Percentiles rank a stretch among this genome's conserved stretches.
Conservation (phyloP, 2,329 filamentous ascomycete species). For the Hymenoscyphus scutula region DNA sequence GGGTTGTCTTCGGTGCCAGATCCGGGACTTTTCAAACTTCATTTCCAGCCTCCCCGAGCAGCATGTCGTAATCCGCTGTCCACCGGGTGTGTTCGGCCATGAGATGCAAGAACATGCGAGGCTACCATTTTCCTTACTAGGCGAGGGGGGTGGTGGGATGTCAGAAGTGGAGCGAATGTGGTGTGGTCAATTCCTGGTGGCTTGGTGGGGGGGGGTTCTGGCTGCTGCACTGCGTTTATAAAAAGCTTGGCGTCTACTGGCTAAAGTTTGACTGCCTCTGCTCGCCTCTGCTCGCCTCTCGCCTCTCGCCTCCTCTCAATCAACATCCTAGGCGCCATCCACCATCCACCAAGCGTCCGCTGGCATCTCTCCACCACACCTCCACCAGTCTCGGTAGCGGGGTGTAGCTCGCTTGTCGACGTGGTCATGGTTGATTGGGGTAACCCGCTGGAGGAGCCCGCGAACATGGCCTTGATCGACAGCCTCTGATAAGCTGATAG, state of each 20-base stretch:
- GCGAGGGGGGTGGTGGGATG: neutral
- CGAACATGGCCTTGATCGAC: conserved; percentile 23
- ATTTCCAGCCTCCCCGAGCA: neutral
- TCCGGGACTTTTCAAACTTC: conserved; percentile 1
- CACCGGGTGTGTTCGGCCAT: neutral
- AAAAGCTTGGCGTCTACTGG: conserved; percentile 26
- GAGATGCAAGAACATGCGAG: conserved; percentile 1
- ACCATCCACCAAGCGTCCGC: neutral
- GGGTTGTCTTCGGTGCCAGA: neutral
- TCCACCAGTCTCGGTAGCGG: conserved; percentile 15
- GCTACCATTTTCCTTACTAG: neutral
- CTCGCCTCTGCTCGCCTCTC: neutral
- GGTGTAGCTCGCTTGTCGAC: conserved; percentile 25
- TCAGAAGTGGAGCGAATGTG: neutral
- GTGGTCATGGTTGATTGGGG: conserved; percentile 35
- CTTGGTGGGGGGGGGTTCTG: conserved; percentile 10
- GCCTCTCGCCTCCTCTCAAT: neutral
- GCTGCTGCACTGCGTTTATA: conserved; percentile 27
- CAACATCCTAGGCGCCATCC: conserved; percentile 21
- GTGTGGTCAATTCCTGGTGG: conserved; percentile 7
- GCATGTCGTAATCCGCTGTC: neutral
- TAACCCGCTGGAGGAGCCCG: conserved; percentile 24
- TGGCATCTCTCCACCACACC: conserved; percentile 1
- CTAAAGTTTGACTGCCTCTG: too few relatives aligned
- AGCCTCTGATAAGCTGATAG: conserved; percentile 27